These are phyloP conservation scores for Marchantia polymorpha DNA, from an alignment of 225 moss, liverwort and hornwort genomes.

Conservation along the genomic window DNA sequence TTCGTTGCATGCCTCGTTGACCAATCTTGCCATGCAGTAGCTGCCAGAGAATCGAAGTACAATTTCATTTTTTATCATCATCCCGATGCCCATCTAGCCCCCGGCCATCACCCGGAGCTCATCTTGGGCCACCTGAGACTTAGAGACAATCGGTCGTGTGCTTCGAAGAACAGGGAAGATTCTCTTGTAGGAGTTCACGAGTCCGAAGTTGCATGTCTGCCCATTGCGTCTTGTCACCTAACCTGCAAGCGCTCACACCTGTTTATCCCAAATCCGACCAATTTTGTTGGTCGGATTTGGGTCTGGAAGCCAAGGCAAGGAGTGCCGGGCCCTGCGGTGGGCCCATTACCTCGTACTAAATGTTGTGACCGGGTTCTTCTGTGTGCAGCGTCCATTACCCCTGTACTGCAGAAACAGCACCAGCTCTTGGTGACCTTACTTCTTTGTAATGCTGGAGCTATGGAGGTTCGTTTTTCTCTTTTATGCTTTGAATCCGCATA, in stretches of 20 bases:
- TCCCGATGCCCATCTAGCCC: neutral
- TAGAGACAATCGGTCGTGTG: neutral
- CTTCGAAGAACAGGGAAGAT: neutral
- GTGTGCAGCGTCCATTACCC: slow-evolving; percentile 63
- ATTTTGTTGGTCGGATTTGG: neutral
- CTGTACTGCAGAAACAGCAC: slow-evolving; percentile 78
- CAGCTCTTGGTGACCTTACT: slow-evolving; percentile 90
- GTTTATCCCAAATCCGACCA: neutral
- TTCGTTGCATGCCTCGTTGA: slow-evolving; percentile 21
- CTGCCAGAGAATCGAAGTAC: neutral
- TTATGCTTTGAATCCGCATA: neutral
- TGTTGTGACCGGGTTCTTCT: slow-evolving; percentile 13
- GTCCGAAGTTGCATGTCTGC: neutral
- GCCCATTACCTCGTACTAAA: neutral
- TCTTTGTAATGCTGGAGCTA: slow-evolving; percentile 87
- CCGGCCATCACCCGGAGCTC: neutral
- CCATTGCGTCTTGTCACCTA: neutral
- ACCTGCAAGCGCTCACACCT: neutral
- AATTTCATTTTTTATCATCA: neutral
- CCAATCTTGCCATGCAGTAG: neutral
- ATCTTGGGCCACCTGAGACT: neutral
- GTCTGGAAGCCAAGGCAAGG: neutral
- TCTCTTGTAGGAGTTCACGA: neutral
- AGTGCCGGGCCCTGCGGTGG: neutral
- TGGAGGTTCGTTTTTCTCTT: slow-evolving; percentile 58